Evolutionary conservation across 371 early-diverging fungal species (phyloP), one percentile per base, ranked within the genome.

Genomic region (Saksenaea oblongispora): DNA sequence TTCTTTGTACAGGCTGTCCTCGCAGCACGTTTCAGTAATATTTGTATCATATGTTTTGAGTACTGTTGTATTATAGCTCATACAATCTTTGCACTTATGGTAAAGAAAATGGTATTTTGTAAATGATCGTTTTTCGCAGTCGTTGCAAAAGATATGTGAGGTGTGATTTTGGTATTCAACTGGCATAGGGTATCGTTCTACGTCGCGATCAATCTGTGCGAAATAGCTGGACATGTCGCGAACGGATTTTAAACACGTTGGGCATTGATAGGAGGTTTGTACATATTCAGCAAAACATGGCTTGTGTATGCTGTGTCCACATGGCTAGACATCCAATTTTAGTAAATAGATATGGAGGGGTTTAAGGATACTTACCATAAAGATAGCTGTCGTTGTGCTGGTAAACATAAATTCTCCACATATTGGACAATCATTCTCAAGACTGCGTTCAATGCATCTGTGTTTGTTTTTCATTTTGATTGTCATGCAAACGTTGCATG

Each of bases 381-480:
- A 92, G 24, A 92, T 89, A 0, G 92, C 90, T 5, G 85, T 87
- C 7, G 87, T 86, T 1, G 89, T 90, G 36, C 87, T 87, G 0
- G 94, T 96, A 64, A 95, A 95, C 85, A 99, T 87, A 75, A 89
- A 92, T 71, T 99, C 99, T 35, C 95, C 94, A 76, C 99, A 99
- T 57, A 99, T 96, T 0, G 98, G 97, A 64, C 99, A 99, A 75
- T 96, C 93, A 56, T 88, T 84, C 63, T 96, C 94, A 36, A 97
- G 69, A 36, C 91, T 93, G 24, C 92, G 84, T 73, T 98, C 98
- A 47, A 96, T 95, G 66, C 98, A 98, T 56, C 87, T 85, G 79
- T 99, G 99, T 11, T 87, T 80, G 31, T 87, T 79, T 54, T 90
- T 83, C 61, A 91, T 83, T 4, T 67, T 61, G 5, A 91, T 89